Percentiles rank a stretch among this genome's conserved stretches.
Conservation (phyloP, 768 basidiomycete species). For the Chalciporus pseudorubinellus region DNA sequence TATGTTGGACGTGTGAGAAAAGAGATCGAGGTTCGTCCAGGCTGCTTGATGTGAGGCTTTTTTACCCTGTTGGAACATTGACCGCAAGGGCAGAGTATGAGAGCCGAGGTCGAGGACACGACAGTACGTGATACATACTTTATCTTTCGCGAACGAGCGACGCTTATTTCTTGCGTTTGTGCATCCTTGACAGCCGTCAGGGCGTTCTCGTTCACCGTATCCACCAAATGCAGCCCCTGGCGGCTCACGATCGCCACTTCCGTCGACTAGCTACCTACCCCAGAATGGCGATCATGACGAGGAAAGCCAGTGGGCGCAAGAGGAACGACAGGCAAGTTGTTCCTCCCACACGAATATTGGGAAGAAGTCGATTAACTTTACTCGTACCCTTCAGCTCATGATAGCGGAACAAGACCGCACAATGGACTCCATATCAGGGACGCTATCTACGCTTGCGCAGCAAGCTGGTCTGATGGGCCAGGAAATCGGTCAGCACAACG, state of each 20-base stretch:
- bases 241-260: constrained; percentile 15
- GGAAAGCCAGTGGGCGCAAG: constrained; percentile 75
- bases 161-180: background rate
- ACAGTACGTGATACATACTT: constrained; percentile 14
- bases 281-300: constrained; percentile 49
- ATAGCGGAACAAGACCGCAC: constrained; percentile 87
- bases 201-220: constrained; percentile 17
- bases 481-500: constrained; percentile 89
- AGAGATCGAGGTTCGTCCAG: constrained; percentile 72
- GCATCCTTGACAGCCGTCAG: background rate
- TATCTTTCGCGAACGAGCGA: background rate
- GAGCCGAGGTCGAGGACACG: constrained; percentile 50
- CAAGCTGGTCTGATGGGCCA: constrained; percentile 95
- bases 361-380: background rate
- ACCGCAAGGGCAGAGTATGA: constrained; percentile 68
- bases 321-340: constrained; percentile 77
- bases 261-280: constrained; percentile 8
- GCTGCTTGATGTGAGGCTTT: constrained; percentile 5
- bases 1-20: constrained; percentile 74
- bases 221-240: constrained; percentile 14
- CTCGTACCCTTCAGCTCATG: constrained; percentile 57
- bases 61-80: constrained; percentile 8
- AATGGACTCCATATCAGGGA: constrained; percentile 84
- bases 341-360: background rate
- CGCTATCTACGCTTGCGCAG: constrained; percentile 76